Conservation (phyloP, 1,284 basidiomycete genomes). For the Prillingera fragicola region DNA sequence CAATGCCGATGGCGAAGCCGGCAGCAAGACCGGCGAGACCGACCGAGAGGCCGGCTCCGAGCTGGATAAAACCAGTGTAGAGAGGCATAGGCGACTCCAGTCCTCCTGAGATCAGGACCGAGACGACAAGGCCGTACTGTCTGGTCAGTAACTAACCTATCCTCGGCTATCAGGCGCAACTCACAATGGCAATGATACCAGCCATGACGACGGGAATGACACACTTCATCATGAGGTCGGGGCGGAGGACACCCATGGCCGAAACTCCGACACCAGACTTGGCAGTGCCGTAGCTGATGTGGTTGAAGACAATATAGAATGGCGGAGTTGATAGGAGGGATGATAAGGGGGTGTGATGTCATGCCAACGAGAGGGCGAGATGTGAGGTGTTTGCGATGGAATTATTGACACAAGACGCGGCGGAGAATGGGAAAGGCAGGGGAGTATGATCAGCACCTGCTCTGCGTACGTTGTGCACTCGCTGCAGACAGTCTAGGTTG, state of each 20-base stretch:
- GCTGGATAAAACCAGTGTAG: slow-evolving; percentile 79
- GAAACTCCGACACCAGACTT: slow-evolving; percentile 99
- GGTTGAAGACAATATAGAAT: slow-evolving; percentile 20
- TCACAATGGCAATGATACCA: slow-evolving; percentile 89
- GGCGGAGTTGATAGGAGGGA: slow-evolving; percentile 1
- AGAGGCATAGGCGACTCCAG: slow-evolving; percentile 57
- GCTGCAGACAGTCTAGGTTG: too few relatives aligned
- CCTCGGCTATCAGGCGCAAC: slow-evolving; percentile 16
- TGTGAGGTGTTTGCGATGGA: too few relatives aligned
- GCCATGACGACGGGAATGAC: slow-evolving; percentile 98
- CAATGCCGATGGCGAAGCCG: slow-evolving; percentile 88
- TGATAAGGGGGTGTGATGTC: not conserved
- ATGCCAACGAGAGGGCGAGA: not conserved
- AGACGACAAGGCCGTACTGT: slow-evolving; percentile 84
- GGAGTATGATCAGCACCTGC: too few relatives aligned
- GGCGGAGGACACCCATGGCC: slow-evolving; percentile 93
- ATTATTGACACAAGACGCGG: too few relatives aligned
- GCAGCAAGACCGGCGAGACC: slow-evolving; percentile 84
- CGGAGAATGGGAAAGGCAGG: too few relatives aligned
- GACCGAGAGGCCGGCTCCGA: slow-evolving; percentile 76
- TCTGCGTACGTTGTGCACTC: too few relatives aligned
- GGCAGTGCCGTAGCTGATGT: slow-evolving; percentile 70
- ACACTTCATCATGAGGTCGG: slow-evolving; percentile 92
- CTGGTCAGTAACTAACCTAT: slow-evolving; percentile 1
- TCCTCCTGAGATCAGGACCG: slow-evolving; percentile 75